Base-by-base conservation (phyloP, 108 stramenopile species). In the Halocafeteria seosinensis region DNA sequence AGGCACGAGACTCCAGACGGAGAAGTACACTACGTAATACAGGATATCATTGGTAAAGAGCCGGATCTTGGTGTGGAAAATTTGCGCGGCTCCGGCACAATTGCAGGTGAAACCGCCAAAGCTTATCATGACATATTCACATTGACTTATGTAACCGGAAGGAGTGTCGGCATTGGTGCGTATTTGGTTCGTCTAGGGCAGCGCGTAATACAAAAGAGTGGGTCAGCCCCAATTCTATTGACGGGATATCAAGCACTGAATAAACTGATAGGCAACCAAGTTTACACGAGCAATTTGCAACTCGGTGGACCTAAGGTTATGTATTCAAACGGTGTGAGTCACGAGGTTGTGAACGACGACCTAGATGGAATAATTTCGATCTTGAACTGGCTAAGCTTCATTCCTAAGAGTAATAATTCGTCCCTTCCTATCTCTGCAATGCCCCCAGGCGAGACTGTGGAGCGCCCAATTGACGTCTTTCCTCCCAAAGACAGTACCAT, bases 181-280 rank as follows among this genome's bases (percentile, higher is more conserved):
- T 98, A 98, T 74, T 83, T 98, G 8, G 92, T 94, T 29, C 85
- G 97, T 50, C 81, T 98, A 30, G 94, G 94, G 34, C 97, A 95
- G 66, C 78, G 97, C 32, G 91, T 90, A 25, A 94, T 98, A 69
- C 97, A 98, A 76, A 98, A 91, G 85, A 77, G 69, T 11, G 76
- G 85, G 13, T 75, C 76, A 21, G 85, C 91, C 32, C 97, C 97
- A 4, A 95, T 99, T 63, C 89, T 99, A 64, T 78, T 99, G 35
- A 99, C 97, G 29, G 97, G 97, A 25, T 95, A 90, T 72, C 88
- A 94, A 74, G 97, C 97, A 0, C 77, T 99, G 42, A 99, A 99
- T 80, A 95, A 94, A 69, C 78, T 99, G 55, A 95, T 99, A 92
- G 94, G 94, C 50, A 80, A 85, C 61, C 88, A 92, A 70, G 90